These are phyloP conservation scores for Penicillium cataractarum DNA, from an alignment of 495 filamentous ascomycete genomes.

Conservation along the genomic window DNA sequence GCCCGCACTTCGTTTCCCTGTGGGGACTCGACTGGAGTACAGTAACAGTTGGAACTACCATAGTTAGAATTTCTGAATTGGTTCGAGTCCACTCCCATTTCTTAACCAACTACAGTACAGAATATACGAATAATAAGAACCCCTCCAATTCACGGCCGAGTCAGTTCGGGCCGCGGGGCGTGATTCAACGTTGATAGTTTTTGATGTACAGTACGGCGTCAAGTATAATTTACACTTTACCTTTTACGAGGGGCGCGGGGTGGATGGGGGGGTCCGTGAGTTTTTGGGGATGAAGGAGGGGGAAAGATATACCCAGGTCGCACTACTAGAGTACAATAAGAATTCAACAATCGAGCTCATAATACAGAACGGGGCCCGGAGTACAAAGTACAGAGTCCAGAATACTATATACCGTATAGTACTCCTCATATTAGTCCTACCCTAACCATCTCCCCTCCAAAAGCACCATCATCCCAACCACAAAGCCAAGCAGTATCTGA, in stretches of 20 bases:
- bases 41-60: no score
- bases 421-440: no score
- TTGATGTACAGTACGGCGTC: background rate
- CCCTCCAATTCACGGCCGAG: background rate
- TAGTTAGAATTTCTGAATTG: no score
- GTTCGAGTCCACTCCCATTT: background rate
- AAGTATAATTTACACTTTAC: background rate
- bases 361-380: no score
- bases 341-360: no score
- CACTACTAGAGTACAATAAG: no score
- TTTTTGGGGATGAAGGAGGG: background rate
- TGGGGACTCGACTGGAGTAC: background rate
- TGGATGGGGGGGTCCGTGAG: slow-evolving; percentile 10
- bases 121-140: background rate
- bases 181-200: background rate
- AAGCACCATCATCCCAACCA: no score
- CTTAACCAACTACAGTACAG: background rate
- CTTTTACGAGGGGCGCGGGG: background rate
- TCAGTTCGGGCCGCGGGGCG: background rate
- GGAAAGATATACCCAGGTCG: background rate
- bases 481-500: background rate
- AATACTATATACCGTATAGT: no score
- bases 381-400: no score
- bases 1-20: background rate
- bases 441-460: no score